A percentile compares a stretch with the other conserved stretches of the same genome.
These are phyloP conservation scores for Pholiota conissans DNA, from an alignment of 768 basidiomycete genomes.

Conservation along the genomic window DNA sequence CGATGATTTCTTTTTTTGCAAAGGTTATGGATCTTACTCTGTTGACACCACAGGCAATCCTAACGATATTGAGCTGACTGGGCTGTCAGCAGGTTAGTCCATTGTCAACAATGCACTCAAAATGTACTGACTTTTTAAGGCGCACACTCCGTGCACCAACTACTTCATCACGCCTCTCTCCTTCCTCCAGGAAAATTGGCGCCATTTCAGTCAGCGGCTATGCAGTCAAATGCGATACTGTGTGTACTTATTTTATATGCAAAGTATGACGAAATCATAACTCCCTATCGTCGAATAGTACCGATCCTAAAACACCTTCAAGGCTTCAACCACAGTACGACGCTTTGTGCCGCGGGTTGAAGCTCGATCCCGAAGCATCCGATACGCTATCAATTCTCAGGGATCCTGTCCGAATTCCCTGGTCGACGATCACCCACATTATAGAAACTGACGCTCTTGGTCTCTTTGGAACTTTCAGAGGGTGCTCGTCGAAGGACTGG, in stretches of 20 bases:
- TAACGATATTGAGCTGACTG: constrained; percentile 57
- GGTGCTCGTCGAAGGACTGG: constrained; percentile 61
- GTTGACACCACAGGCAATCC: constrained; percentile 49
- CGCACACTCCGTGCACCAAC: constrained; percentile 73
- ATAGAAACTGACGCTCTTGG: constrained; percentile 63
- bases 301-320: constrained; percentile 56
- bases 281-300: constrained; percentile 26
- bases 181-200: constrained; percentile 55
- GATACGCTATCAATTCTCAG: constrained; percentile 51
- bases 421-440: constrained; percentile 48
- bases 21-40: neutral
- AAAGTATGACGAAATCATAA: neutral
- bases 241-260: constrained; percentile 29
- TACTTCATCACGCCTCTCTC: constrained; percentile 67
- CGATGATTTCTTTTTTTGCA: neutral
- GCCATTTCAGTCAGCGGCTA: constrained; percentile 63
- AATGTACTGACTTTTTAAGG: constrained; percentile 38
- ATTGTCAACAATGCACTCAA: neutral
- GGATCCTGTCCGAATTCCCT: constrained; percentile 48
- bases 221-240: constrained; percentile 79
- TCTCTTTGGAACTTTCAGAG: constrained; percentile 66
- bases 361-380: constrained; percentile 51
- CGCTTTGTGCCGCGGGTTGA: constrained; percentile 56
- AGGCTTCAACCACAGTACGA: constrained; percentile 64
- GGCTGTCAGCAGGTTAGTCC: constrained; percentile 66